Conservation (phyloP, 2,329 filamentous ascomycete genomes). For the Biscogniauxia marginata region DNA sequence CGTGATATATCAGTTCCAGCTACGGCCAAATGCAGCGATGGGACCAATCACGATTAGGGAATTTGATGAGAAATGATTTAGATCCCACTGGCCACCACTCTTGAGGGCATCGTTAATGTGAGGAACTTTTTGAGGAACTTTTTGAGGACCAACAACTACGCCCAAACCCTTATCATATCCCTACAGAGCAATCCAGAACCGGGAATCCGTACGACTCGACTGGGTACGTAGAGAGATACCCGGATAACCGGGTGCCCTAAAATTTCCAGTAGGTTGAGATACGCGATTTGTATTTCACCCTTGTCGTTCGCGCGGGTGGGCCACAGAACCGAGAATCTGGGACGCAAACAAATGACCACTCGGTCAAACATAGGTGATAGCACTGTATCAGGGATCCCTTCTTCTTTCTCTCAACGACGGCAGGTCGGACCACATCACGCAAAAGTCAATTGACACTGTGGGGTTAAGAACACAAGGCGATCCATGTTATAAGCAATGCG, state of each 20-base stretch:
- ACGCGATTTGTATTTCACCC: not conserved
- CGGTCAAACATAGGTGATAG: no score
- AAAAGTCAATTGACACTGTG: not conserved
- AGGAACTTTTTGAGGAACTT: not conserved
- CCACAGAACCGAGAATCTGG: not conserved
- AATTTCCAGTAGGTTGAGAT: not conserved
- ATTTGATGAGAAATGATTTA: not conserved
- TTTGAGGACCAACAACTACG: not conserved
- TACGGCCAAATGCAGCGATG: not conserved
- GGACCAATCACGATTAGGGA: not conserved
- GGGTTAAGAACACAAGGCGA: not conserved
- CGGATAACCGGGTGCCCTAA: not conserved
- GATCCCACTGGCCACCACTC: not conserved
- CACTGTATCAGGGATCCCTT: not conserved
- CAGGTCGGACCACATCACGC: not conserved
- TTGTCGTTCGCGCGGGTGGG: not conserved
- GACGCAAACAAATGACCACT: no score
- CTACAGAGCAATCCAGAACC: not conserved
- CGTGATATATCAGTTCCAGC: not conserved
- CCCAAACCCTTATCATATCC: not conserved
- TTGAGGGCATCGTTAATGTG: not conserved
- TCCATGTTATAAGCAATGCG: not conserved
- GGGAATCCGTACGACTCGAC: not conserved
- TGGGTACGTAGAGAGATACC: not conserved
- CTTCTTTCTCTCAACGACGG: not conserved